Evolutionary conservation across 371 early-diverging fungal species (phyloP).

Genomic region (Mortierella sp.): DNA sequence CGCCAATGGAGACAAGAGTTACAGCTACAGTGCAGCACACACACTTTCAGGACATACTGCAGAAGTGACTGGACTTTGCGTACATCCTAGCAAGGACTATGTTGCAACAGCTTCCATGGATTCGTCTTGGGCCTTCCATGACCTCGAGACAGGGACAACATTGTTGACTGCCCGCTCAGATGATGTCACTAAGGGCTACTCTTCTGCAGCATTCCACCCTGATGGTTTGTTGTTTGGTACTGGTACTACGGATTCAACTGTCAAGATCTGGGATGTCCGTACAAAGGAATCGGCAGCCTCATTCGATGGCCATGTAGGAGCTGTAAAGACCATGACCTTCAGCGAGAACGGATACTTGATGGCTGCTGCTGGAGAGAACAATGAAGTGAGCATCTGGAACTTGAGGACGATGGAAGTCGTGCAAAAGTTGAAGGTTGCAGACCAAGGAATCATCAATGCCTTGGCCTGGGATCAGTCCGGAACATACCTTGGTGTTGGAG

Average conservation of each 20-base stretch:
- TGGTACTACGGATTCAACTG: constrained; percentile 78
- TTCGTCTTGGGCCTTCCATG: constrained; percentile 86
- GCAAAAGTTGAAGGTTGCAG: constrained; percentile 75
- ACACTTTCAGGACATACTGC: constrained; percentile 75
- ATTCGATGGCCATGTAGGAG: constrained; percentile 80
- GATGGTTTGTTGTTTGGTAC: constrained; percentile 91
- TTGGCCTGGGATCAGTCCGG: constrained; percentile 87
- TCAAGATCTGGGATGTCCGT: constrained; percentile 91
- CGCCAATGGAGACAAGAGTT: constrained; percentile 16
- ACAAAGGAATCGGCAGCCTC: constrained; percentile 77
- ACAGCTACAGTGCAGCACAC: constrained; percentile 64
- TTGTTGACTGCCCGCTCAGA: constrained; percentile 62
- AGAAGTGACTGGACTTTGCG: constrained; percentile 78
- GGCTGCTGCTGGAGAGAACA: constrained; percentile 79
- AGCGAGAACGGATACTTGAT: constrained; percentile 94
- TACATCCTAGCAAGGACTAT: constrained; percentile 86
- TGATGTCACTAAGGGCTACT: constrained; percentile 64
- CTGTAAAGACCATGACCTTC: constrained; percentile 80
- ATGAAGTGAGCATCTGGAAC: constrained; percentile 90
- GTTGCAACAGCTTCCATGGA: constrained; percentile 82
- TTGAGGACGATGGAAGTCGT: constrained; percentile 86
- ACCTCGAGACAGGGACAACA: constrained; percentile 74
- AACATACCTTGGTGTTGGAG: constrained; percentile 86
- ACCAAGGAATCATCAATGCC: constrained; percentile 67
- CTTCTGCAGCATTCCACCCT: constrained; percentile 89